These are phyloP conservation scores for Claviceps spartinae DNA, from an alignment of 2,329 filamentous ascomycete species.

Conservation along the genomic window DNA sequence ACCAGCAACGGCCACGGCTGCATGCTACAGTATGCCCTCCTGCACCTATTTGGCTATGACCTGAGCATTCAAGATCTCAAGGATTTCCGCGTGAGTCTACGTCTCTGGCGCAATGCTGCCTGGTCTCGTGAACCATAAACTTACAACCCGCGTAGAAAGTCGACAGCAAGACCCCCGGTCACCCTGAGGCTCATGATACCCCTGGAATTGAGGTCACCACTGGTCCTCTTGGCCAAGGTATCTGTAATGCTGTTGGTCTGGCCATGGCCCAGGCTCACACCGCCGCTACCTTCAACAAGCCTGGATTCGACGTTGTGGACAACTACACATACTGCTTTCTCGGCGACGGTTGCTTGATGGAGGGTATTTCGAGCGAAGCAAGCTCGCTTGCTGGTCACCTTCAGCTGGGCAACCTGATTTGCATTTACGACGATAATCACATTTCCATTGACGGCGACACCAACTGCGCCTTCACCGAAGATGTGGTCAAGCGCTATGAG, in stretches of 20 bases:
- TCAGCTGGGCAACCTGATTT: slow-evolving; percentile 94
- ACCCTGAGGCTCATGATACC: slow-evolving; percentile 93
- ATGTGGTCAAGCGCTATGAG: slow-evolving; percentile 89
- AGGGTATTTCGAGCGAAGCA: slow-evolving; percentile 91
- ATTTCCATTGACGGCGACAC: slow-evolving; percentile 93
- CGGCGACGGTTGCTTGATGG: slow-evolving; percentile 96
- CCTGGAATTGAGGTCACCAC: slow-evolving; percentile 97
- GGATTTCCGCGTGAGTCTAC: slow-evolving; percentile 72
- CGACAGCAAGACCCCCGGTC: slow-evolving; percentile 76
- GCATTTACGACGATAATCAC: slow-evolving; percentile 97
- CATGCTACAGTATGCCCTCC: slow-evolving; percentile 98
- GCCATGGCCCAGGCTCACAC: slow-evolving; percentile 93
- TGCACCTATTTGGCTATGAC: slow-evolving; percentile 89
- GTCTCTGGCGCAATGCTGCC: background rate
- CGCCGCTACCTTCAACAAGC: slow-evolving; percentile 89
- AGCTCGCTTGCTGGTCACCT: slow-evolving; percentile 87
- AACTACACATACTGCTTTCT: slow-evolving; percentile 98
- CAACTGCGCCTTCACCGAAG: slow-evolving; percentile 92
- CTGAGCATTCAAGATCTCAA: slow-evolving; percentile 86
- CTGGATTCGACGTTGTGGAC: slow-evolving; percentile 77
- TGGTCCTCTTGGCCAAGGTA: slow-evolving; percentile 92
- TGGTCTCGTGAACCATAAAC: background rate
- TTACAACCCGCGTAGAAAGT: slow-evolving; percentile 24
- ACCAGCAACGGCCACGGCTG: slow-evolving; percentile 91
- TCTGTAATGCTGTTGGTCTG: slow-evolving; percentile 93